These are phyloP conservation scores for Pterula multifida DNA, from an alignment of 1,284 basidiomycete species.

Conservation along the genomic window DNA sequence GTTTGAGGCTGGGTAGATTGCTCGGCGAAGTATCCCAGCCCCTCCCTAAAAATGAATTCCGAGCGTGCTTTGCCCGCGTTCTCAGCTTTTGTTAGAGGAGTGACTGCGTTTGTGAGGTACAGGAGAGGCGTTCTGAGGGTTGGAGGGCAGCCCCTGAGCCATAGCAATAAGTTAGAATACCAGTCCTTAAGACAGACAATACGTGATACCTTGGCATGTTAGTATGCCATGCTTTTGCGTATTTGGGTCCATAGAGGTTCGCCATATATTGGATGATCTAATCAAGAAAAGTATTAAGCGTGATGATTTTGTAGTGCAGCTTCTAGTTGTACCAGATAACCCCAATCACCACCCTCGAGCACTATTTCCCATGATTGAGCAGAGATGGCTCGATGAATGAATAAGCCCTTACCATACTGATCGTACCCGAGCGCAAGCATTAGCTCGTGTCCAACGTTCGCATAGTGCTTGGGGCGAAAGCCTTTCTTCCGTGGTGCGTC, in stretches of 20 bases:
- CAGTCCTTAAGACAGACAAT: no score
- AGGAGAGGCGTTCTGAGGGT: conserved; percentile 16
- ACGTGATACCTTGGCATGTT: conserved; percentile 22
- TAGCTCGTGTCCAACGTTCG: conserved; percentile 33
- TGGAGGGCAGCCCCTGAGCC: conserved; percentile 16
- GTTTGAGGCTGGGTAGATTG: conserved; percentile 45
- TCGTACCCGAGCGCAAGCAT: conserved; percentile 41
- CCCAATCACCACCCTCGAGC: conserved; percentile 47
- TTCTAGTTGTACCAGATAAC: conserved; percentile 22
- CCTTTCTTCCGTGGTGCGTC: conserved; percentile 25
- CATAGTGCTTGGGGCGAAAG: conserved; percentile 23
- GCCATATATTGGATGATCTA: conserved; percentile 22
- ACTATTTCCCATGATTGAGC: conserved; percentile 20
- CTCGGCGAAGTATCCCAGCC: conserved; percentile 27
- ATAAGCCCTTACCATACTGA: conserved; percentile 30
- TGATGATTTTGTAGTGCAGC: conserved; percentile 9
- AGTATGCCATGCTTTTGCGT: conserved; percentile 28
- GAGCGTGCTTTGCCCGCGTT: conserved; percentile 21
- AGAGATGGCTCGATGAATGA: neutral
- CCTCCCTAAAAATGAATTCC: conserved; percentile 20
- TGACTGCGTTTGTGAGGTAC: conserved; percentile 17
- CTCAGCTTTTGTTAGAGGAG: conserved; percentile 21
- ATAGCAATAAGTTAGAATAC: no score
- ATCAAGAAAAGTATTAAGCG: conserved; percentile 7
- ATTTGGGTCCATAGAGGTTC: conserved; percentile 20